Percentiles rank a stretch among this genome's conserved stretches.
Conservation (phyloP, 441 rosid genomes). For the Codiaeum variegatum region DNA sequence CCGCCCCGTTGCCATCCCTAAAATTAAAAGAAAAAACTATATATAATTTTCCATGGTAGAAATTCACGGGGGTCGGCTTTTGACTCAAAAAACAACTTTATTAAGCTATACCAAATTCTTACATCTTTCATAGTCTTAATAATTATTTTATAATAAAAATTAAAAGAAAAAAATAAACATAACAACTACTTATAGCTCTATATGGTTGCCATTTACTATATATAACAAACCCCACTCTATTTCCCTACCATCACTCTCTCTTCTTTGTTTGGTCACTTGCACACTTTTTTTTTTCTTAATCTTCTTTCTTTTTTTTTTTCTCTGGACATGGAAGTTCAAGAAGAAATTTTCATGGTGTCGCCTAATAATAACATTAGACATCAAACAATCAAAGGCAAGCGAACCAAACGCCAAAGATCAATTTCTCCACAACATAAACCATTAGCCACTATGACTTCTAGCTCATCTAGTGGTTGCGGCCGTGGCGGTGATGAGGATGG, state of each 20-base stretch:
- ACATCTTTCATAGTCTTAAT: not conserved
- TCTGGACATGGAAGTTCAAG: conserved; percentile 38
- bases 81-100: conserved; percentile 16
- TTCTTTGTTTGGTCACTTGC: conserved; percentile 28
- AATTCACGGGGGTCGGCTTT: conserved; percentile 30
- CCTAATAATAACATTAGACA: conserved; percentile 25
- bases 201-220: conserved; percentile 28
- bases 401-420: conserved; percentile 71
- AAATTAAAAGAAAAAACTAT: too few species aligned
- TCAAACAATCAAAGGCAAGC: conserved; percentile 55
- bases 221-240: conserved; percentile 25
- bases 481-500: conserved; percentile 17
- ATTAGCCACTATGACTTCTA: conserved; percentile 26
- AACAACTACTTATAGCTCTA: conserved; percentile 25
- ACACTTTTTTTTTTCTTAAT: not conserved
- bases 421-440: conserved; percentile 36
- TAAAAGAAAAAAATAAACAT: not conserved
- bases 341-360: conserved; percentile 28
- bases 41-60: conserved; percentile 6
- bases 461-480: conserved; percentile 43
- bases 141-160: not conserved
- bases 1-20: too few species aligned
- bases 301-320: not conserved
- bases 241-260: conserved; percentile 19
- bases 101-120: not conserved